Evolutionary conservation across 768 basidiomycete genomes (phyloP).

Genomic region (Lepiota subincarnata): DNA sequence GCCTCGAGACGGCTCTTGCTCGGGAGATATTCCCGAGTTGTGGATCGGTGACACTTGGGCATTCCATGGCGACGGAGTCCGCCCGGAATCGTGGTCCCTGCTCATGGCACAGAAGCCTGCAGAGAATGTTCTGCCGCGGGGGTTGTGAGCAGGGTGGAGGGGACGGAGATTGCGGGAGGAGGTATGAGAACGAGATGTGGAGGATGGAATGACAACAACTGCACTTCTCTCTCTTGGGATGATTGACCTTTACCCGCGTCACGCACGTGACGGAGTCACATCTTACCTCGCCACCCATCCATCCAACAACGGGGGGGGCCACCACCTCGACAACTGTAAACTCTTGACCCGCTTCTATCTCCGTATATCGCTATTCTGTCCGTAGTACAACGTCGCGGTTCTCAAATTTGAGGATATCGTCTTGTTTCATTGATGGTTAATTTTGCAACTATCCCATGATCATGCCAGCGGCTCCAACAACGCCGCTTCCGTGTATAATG

Average conservation of each 20-base stretch:
- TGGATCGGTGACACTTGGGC: conserved; percentile 11
- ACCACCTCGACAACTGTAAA: too few species aligned
- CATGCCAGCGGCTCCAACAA: too few species aligned
- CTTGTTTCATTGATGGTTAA: too few species aligned
- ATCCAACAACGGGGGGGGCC: too few species aligned
- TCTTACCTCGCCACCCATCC: not conserved
- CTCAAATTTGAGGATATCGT: too few species aligned
- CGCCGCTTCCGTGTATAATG: too few species aligned
- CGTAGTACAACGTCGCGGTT: too few species aligned
- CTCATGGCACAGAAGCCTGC: conserved; percentile 26
- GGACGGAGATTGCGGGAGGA: conserved; percentile 6
- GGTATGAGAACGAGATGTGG: conserved; percentile 8
- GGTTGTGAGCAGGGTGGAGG: not conserved
- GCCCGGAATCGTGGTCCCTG: conserved; percentile 32
- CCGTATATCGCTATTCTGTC: too few species aligned
- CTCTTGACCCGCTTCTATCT: too few species aligned
- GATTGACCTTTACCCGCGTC: conserved; percentile 13
- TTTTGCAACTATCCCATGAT: too few species aligned
- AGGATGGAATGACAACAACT: conserved; percentile 10
- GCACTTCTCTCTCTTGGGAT: conserved; percentile 1
- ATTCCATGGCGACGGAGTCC: conserved; percentile 27
- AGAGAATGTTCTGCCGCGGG: not conserved
- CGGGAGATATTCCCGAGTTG: conserved; percentile 4
- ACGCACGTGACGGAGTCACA: not conserved
- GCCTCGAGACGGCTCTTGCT: conserved; percentile 18